These are phyloP conservation scores for Linum trigynum DNA, from an alignment of 345 rosid genomes.

Conservation along the genomic window DNA sequence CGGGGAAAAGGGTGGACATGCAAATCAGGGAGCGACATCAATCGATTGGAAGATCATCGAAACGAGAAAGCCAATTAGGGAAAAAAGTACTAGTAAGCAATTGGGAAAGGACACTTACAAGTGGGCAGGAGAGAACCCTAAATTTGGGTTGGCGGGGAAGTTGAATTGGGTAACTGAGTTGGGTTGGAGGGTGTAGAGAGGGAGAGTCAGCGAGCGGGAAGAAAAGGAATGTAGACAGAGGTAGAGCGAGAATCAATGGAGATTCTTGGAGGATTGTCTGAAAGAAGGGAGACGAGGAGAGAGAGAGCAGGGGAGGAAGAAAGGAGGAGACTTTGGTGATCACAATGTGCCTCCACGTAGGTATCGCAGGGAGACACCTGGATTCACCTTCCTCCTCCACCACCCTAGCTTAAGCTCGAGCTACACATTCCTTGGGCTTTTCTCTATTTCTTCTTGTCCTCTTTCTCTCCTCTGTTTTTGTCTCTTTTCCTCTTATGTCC, in stretches of 20 bases:
- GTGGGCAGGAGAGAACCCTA: slow-evolving; percentile 1
- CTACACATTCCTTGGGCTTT: no score
- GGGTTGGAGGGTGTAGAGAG: background rate
- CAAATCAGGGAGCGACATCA: background rate
- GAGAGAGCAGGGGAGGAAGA: background rate
- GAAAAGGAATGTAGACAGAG: background rate
- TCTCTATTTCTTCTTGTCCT: no score
- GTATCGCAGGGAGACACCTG: background rate
- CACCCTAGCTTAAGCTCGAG: background rate
- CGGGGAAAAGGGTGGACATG: background rate
- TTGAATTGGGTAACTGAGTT: background rate
- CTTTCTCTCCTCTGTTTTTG: no score
- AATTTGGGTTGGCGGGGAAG: background rate
- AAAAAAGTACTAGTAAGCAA: background rate
- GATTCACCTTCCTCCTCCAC: background rate
- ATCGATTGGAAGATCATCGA: background rate
- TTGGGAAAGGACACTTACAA: background rate
- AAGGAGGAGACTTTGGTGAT: background rate
- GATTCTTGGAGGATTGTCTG: background rate
- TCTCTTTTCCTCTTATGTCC: no score
- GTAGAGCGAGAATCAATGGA: background rate
- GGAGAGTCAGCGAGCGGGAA: background rate
- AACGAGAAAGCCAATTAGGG: background rate
- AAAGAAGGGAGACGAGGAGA: background rate
- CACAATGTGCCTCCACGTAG: background rate